These are phyloP conservation scores for Metschnikowia vanudenii DNA, from an alignment of 805 yeast species.

Conservation along the genomic window DNA sequence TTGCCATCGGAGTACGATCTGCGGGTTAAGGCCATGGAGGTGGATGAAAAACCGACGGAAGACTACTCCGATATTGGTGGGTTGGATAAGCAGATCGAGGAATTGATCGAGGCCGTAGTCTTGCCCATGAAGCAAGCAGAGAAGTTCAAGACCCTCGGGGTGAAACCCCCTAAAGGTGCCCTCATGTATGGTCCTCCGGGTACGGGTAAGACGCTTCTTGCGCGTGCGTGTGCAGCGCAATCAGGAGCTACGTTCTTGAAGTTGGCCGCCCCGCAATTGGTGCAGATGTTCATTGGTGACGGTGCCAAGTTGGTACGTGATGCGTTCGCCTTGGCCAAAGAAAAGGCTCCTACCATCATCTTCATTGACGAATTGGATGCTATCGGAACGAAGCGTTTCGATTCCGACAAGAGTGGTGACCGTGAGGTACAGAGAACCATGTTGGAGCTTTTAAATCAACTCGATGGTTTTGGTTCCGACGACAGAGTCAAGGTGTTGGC, in stretches of 20 bases:
- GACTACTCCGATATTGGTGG: slow-evolving; percentile 98
- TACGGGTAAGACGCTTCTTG: slow-evolving; percentile 24
- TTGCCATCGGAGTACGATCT: slow-evolving; percentile 97
- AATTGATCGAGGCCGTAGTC: slow-evolving; percentile 24
- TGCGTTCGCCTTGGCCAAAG: slow-evolving; percentile 24
- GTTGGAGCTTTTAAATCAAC: slow-evolving; percentile 25
- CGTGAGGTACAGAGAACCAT: slow-evolving; percentile 24
- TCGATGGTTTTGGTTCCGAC: slow-evolving; percentile 23
- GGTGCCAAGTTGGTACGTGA: slow-evolving; percentile 25
- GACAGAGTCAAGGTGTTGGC: slow-evolving; percentile 45
- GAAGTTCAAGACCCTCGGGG: slow-evolving; percentile 22
- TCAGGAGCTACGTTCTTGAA: slow-evolving; percentile 23
- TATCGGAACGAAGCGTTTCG: slow-evolving; percentile 24
- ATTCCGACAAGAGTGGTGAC: slow-evolving; percentile 23
- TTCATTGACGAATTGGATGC: slow-evolving; percentile 25
- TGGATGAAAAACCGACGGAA: slow-evolving; percentile 97
- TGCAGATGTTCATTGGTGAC: slow-evolving; percentile 25
- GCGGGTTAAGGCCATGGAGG: slow-evolving; percentile 98
- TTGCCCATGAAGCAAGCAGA: slow-evolving; percentile 25
- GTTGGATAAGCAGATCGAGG: slow-evolving; percentile 50
- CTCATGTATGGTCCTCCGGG: slow-evolving; percentile 26
- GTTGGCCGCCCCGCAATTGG: slow-evolving; percentile 24
- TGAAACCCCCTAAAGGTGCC: slow-evolving; percentile 24
- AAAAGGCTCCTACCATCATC: slow-evolving; percentile 24
- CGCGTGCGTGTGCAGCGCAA: slow-evolving; percentile 24